Conservation (phyloP, 2,329 filamentous ascomycete species). For the Erysiphe pulchra region DNA sequence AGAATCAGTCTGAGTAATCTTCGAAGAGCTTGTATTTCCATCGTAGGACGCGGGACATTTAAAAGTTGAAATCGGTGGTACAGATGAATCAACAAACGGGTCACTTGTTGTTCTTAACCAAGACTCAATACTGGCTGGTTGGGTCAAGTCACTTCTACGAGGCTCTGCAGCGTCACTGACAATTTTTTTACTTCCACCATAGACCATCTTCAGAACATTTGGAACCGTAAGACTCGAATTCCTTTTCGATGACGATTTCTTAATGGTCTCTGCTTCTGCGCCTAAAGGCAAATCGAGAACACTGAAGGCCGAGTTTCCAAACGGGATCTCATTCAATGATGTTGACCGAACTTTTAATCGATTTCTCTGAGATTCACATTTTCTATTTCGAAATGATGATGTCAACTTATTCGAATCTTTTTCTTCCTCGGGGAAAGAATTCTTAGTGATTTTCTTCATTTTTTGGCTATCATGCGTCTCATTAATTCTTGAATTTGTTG, state of each 20-base stretch:
- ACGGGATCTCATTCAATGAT: conserved; percentile 32
- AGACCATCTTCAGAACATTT: conserved; percentile 37
- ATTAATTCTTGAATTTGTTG: background rate
- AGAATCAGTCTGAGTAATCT: conserved; percentile 4
- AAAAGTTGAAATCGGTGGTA: conserved; percentile 10
- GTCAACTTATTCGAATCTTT: background rate
- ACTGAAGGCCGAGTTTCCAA: conserved; percentile 41
- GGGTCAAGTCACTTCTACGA: conserved; percentile 24
- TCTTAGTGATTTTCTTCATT: background rate
- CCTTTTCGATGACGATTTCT: conserved; percentile 20
- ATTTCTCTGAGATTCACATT: background rate
- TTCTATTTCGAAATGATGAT: background rate
- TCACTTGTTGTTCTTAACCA: conserved; percentile 38
- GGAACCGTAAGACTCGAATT: conserved; percentile 34
- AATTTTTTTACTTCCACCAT: conserved; percentile 38
- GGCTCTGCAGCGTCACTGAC: conserved; percentile 33
- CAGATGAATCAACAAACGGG: conserved; percentile 26
- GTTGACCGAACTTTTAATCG: conserved; percentile 9
- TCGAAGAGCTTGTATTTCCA: conserved; percentile 8
- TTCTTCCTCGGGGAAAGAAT: background rate
- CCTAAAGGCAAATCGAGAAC: conserved; percentile 30
- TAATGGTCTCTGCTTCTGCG: conserved; percentile 23
- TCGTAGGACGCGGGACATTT: conserved; percentile 14
- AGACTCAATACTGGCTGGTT: conserved; percentile 36
- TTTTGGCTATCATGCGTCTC: background rate